A percentile compares a stretch with the other conserved stretches of the same genome.
Evolutionary conservation across 208 protist genomes (phyloP).

Genomic region (Vickermania ingenoplastis): DNA sequence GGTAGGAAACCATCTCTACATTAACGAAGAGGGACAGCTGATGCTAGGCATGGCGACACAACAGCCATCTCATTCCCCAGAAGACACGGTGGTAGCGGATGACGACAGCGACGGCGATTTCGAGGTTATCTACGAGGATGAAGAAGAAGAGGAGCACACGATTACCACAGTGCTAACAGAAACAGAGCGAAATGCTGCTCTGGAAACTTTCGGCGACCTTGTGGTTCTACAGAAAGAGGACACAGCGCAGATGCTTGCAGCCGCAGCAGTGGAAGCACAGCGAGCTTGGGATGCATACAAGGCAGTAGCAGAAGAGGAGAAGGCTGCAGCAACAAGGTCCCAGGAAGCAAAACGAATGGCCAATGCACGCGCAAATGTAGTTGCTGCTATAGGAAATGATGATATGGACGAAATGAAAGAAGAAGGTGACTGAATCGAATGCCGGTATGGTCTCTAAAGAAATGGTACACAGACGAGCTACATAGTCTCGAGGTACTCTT

Average conservation of each 20-base stretch:
- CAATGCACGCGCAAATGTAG: no score
- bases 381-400: no score
- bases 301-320: not conserved
- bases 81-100: not conserved
- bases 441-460: no score
- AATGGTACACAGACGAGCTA: no score
- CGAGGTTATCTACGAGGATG: constrained; percentile 7
- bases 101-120: not conserved
- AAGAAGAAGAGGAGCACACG: constrained; percentile 2
- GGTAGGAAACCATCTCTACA: not conserved
- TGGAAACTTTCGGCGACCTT: not conserved
- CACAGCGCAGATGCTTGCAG: not conserved
- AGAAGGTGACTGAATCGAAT: no score
- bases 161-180: not conserved
- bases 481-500: no score
- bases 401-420: no score
- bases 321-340: not conserved
- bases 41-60: not conserved
- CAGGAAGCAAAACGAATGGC: not conserved
- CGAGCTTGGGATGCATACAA: not conserved
- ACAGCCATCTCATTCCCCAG: no score
- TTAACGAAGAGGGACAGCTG: not conserved
- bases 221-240: not conserved
- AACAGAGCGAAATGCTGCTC: not conserved
- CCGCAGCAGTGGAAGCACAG: not conserved